Evolutionary conservation across 495 filamentous ascomycete genomes (phyloP).

Genomic region (Astrothelium subdiscretum): DNA sequence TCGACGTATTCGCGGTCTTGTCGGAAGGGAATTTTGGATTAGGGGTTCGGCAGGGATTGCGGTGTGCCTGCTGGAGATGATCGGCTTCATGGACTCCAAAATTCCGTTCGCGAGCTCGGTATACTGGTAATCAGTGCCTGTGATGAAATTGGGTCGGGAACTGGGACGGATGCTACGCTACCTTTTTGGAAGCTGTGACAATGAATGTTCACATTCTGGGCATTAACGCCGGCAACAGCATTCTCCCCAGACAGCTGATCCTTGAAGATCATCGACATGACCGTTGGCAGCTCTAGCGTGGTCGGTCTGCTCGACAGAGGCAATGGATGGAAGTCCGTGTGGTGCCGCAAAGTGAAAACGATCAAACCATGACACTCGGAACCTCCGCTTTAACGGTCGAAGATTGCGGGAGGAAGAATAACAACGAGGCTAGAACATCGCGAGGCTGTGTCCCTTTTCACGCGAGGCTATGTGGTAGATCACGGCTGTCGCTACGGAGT

Average conservation of each 20-base stretch:
- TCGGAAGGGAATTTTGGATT: constrained; percentile 9
- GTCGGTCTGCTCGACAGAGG: not conserved
- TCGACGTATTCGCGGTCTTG: constrained; percentile 15
- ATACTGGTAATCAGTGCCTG: not conserved
- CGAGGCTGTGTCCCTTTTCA: not conserved
- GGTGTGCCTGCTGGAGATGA: not conserved
- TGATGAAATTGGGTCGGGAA: not conserved
- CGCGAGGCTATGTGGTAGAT: not conserved
- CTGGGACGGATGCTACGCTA: not conserved
- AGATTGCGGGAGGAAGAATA: not conserved
- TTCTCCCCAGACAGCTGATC: not conserved
- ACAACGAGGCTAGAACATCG: not conserved
- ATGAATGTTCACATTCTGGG: not conserved
- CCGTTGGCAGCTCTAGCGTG: not conserved
- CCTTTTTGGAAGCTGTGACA: not conserved
- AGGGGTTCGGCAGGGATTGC: not conserved
- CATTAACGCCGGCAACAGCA: not conserved
- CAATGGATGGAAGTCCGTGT: not conserved
- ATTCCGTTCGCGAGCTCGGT: not conserved
- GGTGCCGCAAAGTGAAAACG: not conserved
- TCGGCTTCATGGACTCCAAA: not conserved
- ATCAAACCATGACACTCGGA: not conserved
- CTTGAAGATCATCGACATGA: not conserved
- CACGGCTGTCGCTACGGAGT: too few relatives aligned
- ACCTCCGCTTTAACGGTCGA: not conserved